Evolutionary conservation across 106 monocot genomes (phyloP).

Genomic region (Xerophyta viscosa): DNA sequence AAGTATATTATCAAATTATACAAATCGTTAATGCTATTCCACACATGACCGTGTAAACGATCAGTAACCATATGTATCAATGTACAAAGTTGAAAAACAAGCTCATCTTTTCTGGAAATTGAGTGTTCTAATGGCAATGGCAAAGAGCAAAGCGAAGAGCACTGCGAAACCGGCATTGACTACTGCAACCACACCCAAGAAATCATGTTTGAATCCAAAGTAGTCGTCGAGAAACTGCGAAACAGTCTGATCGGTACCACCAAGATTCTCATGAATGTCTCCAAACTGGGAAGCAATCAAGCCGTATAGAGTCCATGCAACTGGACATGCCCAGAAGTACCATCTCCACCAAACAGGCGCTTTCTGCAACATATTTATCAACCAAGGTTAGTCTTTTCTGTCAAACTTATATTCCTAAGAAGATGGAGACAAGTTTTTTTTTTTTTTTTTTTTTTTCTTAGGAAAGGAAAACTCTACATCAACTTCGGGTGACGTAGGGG

Average conservation of each 20-base stretch:
- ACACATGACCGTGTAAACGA: not conserved
- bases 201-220: constrained; percentile 25
- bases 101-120: constrained; percentile 24
- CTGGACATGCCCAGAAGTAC: constrained; percentile 28
- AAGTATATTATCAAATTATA: no score
- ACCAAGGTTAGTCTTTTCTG: no score
- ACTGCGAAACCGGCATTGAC: constrained; percentile 5
- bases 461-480: no score
- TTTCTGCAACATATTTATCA: constrained; percentile 11
- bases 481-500: no score
- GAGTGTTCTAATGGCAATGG: constrained; percentile 11
- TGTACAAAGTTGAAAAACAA: not conserved
- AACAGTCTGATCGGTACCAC: not conserved
- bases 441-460: not conserved
- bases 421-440: no score
- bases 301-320: constrained; percentile 29
- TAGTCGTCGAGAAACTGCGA: constrained; percentile 3
- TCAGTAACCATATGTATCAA: not conserved
- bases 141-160: constrained; percentile 15
- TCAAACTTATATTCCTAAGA: no score
- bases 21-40: no score
- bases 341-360: constrained; percentile 33
- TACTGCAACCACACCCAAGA: constrained; percentile 12
- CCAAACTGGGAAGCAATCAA: constrained; percentile 28
- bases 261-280: constrained; percentile 6